Conservation (phyloP, 2,329 filamentous ascomycete genomes). For the Colletotrichum viniferum region DNA sequence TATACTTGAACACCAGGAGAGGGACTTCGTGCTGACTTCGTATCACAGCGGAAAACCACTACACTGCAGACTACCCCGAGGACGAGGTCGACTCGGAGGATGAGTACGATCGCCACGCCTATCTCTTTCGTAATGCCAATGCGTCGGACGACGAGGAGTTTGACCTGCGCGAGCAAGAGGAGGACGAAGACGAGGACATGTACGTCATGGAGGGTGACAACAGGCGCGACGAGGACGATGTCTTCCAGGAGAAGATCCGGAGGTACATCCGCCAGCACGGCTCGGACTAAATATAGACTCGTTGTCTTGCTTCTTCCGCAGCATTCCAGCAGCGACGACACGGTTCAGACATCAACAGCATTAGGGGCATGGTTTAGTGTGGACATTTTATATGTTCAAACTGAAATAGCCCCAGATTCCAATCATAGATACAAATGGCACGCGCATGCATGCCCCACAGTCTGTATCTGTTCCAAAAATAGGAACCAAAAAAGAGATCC, state of each 20-base stretch:
- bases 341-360: background rate
- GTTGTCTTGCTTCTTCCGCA: background rate
- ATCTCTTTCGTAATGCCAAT: constrained; percentile 57
- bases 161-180: constrained; percentile 42
- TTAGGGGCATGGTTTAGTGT: background rate
- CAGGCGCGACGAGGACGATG: constrained; percentile 30
- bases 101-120: constrained; percentile 56
- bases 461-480: background rate
- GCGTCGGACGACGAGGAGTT: constrained; percentile 62
- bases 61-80: constrained; percentile 80
- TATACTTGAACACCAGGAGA: background rate
- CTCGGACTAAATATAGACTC: background rate
- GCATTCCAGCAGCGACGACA: background rate
- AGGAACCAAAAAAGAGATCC: background rate
- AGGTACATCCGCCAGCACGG: constrained; percentile 24
- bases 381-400: background rate
- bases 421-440: background rate
- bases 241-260: constrained; percentile 27
- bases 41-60: constrained; percentile 72
- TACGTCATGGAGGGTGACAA: constrained; percentile 43
- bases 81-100: constrained; percentile 75
- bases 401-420: background rate
- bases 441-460: background rate
- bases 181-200: constrained; percentile 36
- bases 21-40: background rate